Base-by-base conservation (phyloP, 225 moss, liverwort and hornwort species). In the Straminergon stramineum region DNA sequence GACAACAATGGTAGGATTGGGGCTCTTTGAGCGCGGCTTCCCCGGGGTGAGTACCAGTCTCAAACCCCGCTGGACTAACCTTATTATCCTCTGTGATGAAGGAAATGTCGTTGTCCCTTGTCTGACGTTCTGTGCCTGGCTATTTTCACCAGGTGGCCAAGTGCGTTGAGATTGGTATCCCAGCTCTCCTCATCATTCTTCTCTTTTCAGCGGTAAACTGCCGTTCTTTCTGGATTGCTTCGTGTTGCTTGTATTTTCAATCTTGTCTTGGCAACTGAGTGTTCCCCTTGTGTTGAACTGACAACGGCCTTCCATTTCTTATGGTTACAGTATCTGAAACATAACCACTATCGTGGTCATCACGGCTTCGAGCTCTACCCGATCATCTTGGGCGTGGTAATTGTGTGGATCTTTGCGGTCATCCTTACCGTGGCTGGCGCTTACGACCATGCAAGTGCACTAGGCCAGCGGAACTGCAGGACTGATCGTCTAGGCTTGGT, bases 121-220 rank as follows among this genome's bases (percentile, higher is more conserved):
- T 17, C 75, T 85, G 45, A 85, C 26, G 17, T 32, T 45, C 74
- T 7, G 5, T 9, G 71, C 27, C 43, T 61, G 74, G 9, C 26
- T 48, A 4, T 45, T 8, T n/a, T 2, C 26, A 7, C 66, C 92
- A 97, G 97, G 94, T 98, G 6, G 97, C 93, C 21, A 96, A 98
- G 87, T 98, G 97, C 43, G 96, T 98, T 32, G 97, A 98, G 90
- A 85, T 95, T 32, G 97, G 97, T 18, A 93, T 98, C 34, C 97
- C 97, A 10, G 93, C 97, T 4, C 75, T 98, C 6, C 91, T 98
- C 19, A 17, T 98, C 34, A 92, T 98, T 39, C 93, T 98, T 39
- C 60, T 97, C 5, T 97, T 98, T 73, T 93, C 96, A 16, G 90
- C 92, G 95, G 96, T 96, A 90, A 79, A 15, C 30, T 39, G 1